Evolutionary conservation across 768 basidiomycete species (phyloP), one percentile per base, ranked within the genome.

Genomic region (Lactarius evosmus): DNA sequence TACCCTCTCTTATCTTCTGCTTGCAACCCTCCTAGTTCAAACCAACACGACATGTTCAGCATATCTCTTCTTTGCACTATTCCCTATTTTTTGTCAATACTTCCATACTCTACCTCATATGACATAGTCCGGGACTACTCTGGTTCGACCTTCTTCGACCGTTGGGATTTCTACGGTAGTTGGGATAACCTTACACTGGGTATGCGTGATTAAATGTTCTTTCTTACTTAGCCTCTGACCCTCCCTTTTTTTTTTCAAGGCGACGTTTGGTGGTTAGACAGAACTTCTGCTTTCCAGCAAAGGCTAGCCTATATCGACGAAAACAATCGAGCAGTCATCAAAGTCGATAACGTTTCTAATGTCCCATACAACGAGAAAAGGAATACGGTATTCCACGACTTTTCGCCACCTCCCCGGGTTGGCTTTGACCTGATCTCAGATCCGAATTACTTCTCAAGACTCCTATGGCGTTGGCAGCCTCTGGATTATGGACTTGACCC

Each of bases 281-380:
- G 76, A 58, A 72, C 76, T 2, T 75, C 77, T 25, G 87, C 86
- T 0, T 72, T 74, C 12, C 71, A 76, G 7, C 76, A 82, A 64
- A 70, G 77, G 1, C 77, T 92, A 22, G 83, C 85, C 5, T 89
- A 82, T 69, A 72, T 89, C 67, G 86, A 88, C 66, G 69, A 69
- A 49, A 79, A 79, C 1, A 85, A 88, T 7, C 83, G 86, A 60
- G 86, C 85, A 6, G 79, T 94, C 65, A 77, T 94, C 55, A 85
- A 81, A 69, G 90, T 93, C 7, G 91, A 93, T 77, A 90, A 91
- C 70, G 74, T 75, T 8, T 84, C 83, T 12, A 78, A 79, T 51
- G 80, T 91, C 1, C 73, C 77, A 17, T 74, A 72, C 29, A 79
- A 80, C 60, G 69, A 82, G 50, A 80, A 83, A 65, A 77, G 90